Percentiles rank a stretch among this genome's conserved stretches.
Conservation (phyloP, 1,139 yeast genomes). For the Geotrichum carabidarum region DNA sequence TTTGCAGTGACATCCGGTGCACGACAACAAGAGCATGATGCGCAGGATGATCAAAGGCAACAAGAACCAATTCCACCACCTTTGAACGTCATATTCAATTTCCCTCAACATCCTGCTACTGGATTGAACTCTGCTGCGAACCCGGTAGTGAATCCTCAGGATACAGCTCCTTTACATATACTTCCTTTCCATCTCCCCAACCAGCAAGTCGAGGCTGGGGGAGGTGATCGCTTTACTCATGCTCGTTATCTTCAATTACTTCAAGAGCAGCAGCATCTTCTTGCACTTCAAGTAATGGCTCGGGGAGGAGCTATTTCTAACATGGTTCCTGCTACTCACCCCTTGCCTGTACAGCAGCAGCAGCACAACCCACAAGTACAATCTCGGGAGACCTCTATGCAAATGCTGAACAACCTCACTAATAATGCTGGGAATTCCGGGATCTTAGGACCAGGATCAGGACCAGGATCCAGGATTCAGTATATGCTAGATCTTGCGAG, state of each 20-base stretch:
- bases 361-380: background rate
- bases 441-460: too few species aligned
- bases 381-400: background rate
- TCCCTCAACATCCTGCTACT: background rate
- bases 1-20: too few species aligned
- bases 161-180: background rate
- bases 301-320: background rate
- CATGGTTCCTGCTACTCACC: background rate
- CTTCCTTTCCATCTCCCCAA: background rate
- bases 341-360: background rate
- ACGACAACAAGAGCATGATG: background rate
- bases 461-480: background rate
- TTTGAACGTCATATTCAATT: background rate
- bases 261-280: conserved; percentile 13
- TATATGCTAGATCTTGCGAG: background rate
- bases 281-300: background rate
- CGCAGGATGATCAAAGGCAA: background rate
- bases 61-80: background rate
- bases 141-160: background rate
- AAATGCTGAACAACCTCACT: too few species aligned
- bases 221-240: background rate
- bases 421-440: too few species aligned
- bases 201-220: background rate
- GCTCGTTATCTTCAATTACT: conserved; percentile 2
- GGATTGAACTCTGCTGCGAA: background rate